Evolutionary conservation across 768 basidiomycete genomes (phyloP).

Genomic region (Russula compacta): DNA sequence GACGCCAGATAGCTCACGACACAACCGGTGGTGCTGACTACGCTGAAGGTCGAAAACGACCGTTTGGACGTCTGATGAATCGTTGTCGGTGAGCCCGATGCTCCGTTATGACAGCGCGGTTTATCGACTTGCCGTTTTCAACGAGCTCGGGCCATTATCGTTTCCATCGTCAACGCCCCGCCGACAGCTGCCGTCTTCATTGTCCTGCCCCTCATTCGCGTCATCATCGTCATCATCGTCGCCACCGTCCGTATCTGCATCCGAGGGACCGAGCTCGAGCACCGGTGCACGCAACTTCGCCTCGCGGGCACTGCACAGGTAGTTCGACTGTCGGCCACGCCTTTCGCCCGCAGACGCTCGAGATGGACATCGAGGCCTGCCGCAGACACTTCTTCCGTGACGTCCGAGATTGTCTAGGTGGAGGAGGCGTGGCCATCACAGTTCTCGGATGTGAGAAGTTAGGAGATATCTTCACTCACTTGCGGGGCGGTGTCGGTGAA

Average conservation of each 20-base stretch:
- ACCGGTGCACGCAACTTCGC: conserved; percentile 81
- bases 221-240: conserved; percentile 38
- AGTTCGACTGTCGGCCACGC: conserved; percentile 20
- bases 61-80: not conserved
- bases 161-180: too few relatives aligned
- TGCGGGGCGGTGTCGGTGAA: not conserved
- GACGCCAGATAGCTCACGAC: too few relatives aligned
- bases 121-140: not conserved
- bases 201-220: conserved; percentile 37
- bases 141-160: not conserved
- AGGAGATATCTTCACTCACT: conserved; percentile 10
- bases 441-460: too few relatives aligned
- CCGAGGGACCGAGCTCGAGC: conserved; percentile 62
- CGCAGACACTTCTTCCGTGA: conserved; percentile 7
- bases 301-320: conserved; percentile 40
- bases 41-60: not conserved
- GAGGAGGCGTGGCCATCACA: not conserved
- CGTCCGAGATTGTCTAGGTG: not conserved
- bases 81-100: not conserved
- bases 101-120: not conserved
- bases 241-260: conserved; percentile 26
- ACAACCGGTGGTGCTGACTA: not conserved
- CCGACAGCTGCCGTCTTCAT: conserved; percentile 73
- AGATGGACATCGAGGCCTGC: conserved; percentile 13
- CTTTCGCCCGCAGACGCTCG: conserved; percentile 2